phyloP scores from a whole-genome alignment of 2,329 filamentous ascomycete species.

The Simplicillium aogashimaense region DNA sequence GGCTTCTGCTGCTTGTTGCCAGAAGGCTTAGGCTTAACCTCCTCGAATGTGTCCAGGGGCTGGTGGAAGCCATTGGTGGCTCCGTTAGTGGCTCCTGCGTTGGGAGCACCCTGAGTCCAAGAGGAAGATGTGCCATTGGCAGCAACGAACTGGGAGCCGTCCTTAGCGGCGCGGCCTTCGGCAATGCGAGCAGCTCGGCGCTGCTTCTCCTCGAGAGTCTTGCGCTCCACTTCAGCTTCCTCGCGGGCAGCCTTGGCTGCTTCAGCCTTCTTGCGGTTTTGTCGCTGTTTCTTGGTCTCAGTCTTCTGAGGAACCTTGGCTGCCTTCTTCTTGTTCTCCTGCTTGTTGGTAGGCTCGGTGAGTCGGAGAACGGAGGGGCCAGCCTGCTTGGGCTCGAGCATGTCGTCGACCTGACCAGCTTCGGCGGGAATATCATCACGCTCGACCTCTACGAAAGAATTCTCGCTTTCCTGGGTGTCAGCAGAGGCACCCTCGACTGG shows the following conservation, averaged over 20 bases:
- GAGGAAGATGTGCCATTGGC: slow-evolving; percentile 31
- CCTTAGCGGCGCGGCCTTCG: slow-evolving; percentile 75
- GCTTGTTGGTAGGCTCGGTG: slow-evolving; percentile 54
- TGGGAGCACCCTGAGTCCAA: slow-evolving; percentile 28
- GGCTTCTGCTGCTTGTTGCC: slow-evolving; percentile 20
- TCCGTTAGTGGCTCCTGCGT: slow-evolving; percentile 23
- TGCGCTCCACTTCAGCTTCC: slow-evolving; percentile 70
- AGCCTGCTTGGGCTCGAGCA: slow-evolving; percentile 66
- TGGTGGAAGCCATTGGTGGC: slow-evolving; percentile 19
- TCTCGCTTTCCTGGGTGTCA: slow-evolving; percentile 37
- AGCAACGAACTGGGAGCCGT: slow-evolving; percentile 50
- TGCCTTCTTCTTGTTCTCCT: slow-evolving; percentile 49
- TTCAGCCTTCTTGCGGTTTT: slow-evolving; percentile 84
- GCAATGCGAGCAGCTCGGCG: slow-evolving; percentile 70
- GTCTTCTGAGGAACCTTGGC: slow-evolving; percentile 53
- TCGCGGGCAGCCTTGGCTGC: slow-evolving; percentile 65
- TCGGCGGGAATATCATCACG: slow-evolving; percentile 56
- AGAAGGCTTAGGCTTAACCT: slow-evolving; percentile 15
- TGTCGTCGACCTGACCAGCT: slow-evolving; percentile 71
- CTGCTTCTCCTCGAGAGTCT: slow-evolving; percentile 70
- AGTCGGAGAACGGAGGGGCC: slow-evolving; percentile 71
- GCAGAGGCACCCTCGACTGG: slow-evolving; percentile 26
- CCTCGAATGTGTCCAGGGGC: slow-evolving; percentile 49
- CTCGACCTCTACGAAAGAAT: slow-evolving; percentile 64
- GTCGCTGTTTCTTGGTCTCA: slow-evolving; percentile 91